Evolutionary conservation across 2,329 filamentous ascomycete genomes (phyloP), one percentile per base, ranked within the genome.

Genomic region (Aspergillus pseudoviridinutans): DNA sequence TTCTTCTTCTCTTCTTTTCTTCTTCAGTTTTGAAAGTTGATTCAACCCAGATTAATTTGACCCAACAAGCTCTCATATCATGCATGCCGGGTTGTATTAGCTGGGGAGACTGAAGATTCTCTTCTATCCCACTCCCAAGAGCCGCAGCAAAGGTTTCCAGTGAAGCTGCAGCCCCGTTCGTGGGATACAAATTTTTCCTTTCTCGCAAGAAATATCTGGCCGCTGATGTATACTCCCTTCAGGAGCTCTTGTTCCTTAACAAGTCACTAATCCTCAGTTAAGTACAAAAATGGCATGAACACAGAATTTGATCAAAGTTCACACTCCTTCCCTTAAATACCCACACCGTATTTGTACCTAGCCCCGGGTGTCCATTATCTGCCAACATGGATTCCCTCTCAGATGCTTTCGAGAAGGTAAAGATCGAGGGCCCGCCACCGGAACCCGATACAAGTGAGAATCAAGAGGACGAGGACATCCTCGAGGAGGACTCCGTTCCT

Each of bases 81-180:
- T 82, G 80, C 78, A 78, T 79, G 78, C 73, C 72, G 80, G 78
- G 84, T 85, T 87, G 85, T 77, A 80, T 75, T 78, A 78, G 73
- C 75, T 78, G 78, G 79, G 78, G 68, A 80, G 78, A 80, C 70
- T 58, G 71, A 77, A 68, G 68, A 58, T 53, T 61, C 56, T 64
- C 66, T 69, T 72, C 69, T 65, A 59, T 75, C 78, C 74, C 74
- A 73, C 74, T 67, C 71, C 75, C 76, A 80, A 80, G 78, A 80
- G 77, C 78, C 70, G 72, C 76, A 73, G 75, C 74, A 67, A 70
- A 79, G 76, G 71, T 63, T 63, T 68, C 71, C 70, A 62, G 66
- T 80, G 78, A 78, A 64, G 73, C 70, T 77, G 73, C 68, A 71
- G 78, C 77, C 73, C 78, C 78, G 75, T 79, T 76, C 70, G 76